A percentile compares a stretch with the other conserved stretches of the same genome.
Conservation (phyloP, 495 filamentous ascomycete species). For the Neurospora sp. region DNA sequence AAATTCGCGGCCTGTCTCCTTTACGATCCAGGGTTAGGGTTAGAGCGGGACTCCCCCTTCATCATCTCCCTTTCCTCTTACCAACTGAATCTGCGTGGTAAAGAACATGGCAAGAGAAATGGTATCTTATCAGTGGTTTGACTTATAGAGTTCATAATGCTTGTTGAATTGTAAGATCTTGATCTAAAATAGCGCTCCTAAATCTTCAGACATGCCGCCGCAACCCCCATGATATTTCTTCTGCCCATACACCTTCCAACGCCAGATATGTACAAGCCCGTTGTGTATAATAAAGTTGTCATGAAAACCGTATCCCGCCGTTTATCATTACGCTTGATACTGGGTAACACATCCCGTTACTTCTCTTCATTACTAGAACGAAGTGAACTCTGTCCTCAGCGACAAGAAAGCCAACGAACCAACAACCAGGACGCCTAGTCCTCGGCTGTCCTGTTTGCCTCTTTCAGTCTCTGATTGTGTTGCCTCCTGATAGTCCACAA, state of each 20-base stretch:
- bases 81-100: neutral
- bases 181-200: neutral
- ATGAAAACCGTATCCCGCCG: neutral
- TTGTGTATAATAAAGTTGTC: neutral
- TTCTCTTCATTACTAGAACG: neutral
- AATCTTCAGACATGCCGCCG: neutral
- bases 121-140: neutral
- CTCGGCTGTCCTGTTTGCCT: conserved; percentile 25
- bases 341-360: neutral
- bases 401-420: neutral
- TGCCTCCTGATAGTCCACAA: conserved; percentile 73
- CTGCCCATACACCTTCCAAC: neutral
- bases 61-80: neutral
- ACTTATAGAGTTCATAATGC: neutral
- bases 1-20: neutral
- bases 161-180: neutral
- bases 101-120: neutral
- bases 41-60: neutral
- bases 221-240: neutral
- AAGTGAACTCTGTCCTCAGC: neutral
- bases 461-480: conserved; percentile 18
- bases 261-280: neutral
- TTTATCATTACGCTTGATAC: neutral
- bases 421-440: conserved; percentile 12
- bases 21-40: neutral